These are phyloP conservation scores for Melampsora larici-populina DNA, from an alignment of 1,284 basidiomycete genomes.

Conservation along the genomic window DNA sequence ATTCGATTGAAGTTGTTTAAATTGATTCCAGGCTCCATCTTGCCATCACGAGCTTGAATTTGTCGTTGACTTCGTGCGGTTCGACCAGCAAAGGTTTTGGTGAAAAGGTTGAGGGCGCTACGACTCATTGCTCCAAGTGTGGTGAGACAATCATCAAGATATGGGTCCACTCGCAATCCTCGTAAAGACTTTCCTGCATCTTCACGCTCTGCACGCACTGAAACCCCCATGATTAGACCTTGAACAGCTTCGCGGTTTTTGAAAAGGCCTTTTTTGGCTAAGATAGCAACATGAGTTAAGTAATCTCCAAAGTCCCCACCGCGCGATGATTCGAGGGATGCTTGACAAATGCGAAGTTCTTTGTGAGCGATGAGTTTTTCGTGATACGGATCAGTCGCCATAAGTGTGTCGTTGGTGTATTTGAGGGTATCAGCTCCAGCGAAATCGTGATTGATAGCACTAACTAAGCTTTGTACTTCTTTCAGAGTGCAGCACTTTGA, in stretches of 20 bases:
- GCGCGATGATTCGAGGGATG: conserved; percentile 10
- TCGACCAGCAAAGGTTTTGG: not conserved
- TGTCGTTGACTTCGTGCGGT: not conserved
- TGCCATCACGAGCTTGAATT: not conserved
- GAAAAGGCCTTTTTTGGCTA: conserved; percentile 5
- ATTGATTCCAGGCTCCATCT: conserved; percentile 14
- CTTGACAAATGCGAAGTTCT: not conserved
- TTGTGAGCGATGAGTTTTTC: not conserved
- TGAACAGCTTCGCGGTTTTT: conserved; percentile 1
- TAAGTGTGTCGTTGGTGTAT: not conserved
- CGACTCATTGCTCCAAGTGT: conserved; percentile 29
- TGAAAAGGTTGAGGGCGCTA: not conserved
- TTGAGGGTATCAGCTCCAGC: not conserved
- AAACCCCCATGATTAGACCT: conserved; percentile 6
- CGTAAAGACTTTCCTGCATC: conserved; percentile 1
- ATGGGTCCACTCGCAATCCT: conserved; percentile 1
- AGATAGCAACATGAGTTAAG: not conserved
- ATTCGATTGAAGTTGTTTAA: conserved; percentile 8
- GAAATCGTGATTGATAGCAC: not conserved
- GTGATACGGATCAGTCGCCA: conserved; percentile 13
- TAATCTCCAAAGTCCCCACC: not conserved
- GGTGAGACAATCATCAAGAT: conserved; percentile 14
- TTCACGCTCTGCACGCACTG: conserved; percentile 2
- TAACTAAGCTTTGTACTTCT: not conserved
- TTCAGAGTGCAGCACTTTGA: not conserved